These are phyloP conservation scores for Hortaea sp. DNA, from an alignment of 2,329 filamentous ascomycete species.

Conservation along the genomic window DNA sequence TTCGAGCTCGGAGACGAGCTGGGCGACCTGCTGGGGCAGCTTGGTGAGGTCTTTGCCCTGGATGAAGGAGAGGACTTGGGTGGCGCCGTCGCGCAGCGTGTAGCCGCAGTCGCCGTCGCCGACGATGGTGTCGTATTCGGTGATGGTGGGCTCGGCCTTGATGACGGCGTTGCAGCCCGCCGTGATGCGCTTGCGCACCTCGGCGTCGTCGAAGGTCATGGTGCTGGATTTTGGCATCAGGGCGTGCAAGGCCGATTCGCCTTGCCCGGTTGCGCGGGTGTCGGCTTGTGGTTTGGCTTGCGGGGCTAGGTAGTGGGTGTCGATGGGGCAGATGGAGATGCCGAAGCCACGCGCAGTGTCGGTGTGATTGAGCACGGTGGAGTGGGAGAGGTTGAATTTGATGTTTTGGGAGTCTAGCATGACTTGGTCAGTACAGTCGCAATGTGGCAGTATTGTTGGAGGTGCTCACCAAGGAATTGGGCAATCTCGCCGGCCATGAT, in stretches of 20 bases:
- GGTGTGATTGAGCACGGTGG: slow-evolving; percentile 22
- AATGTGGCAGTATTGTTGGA: no score
- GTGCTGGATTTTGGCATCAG: slow-evolving; percentile 10
- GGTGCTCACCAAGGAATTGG: slow-evolving; percentile 18
- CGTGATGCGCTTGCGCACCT: slow-evolving; percentile 18
- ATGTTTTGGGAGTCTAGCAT: slow-evolving; percentile 18
- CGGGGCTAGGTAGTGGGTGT: slow-evolving; percentile 16
- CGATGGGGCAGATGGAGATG: slow-evolving; percentile 23
- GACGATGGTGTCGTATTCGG: slow-evolving; percentile 28
- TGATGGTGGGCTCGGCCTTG: slow-evolving; percentile 25
- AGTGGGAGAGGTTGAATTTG: slow-evolving; percentile 24
- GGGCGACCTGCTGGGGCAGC: slow-evolving; percentile 17
- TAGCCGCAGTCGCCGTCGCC: slow-evolving; percentile 29
- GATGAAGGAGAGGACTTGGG: slow-evolving; percentile 26
- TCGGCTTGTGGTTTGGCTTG: slow-evolving; percentile 10
- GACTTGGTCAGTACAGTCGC: no score
- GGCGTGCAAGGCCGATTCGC: slow-evolving; percentile 4
- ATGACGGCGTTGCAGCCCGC: slow-evolving; percentile 25
- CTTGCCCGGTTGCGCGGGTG: not conserved
- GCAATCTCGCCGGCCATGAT: slow-evolving; percentile 26
- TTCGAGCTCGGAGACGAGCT: slow-evolving; percentile 24
- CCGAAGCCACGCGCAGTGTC: slow-evolving; percentile 23
- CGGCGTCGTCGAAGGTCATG: slow-evolving; percentile 20
- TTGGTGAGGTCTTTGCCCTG: slow-evolving; percentile 17
- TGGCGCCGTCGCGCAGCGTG: slow-evolving; percentile 26